These are phyloP conservation scores for Diaporthe longicolla DNA, from an alignment of 2,329 filamentous ascomycete species.

Conservation along the genomic window DNA sequence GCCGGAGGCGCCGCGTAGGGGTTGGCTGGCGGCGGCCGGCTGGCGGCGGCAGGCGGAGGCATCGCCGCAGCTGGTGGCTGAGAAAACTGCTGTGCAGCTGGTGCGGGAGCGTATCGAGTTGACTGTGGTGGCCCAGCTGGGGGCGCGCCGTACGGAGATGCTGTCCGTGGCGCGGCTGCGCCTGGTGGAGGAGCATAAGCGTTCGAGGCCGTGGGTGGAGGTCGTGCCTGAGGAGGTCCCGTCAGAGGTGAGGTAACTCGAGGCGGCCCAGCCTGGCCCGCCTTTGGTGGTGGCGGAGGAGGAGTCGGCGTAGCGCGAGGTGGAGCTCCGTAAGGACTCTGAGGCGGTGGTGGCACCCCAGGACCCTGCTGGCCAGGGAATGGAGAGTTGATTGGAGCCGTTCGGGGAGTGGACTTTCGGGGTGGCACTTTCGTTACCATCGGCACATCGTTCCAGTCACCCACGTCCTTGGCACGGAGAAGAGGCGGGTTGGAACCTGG, in stretches of 20 bases:
- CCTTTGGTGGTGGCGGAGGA: conserved; percentile 86
- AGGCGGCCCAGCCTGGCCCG: conserved; percentile 71
- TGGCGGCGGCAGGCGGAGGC: conserved; percentile 57
- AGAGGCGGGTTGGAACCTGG: conserved; percentile 78
- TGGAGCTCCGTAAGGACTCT: conserved; percentile 66
- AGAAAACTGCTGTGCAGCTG: conserved; percentile 67
- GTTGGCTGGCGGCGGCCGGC: conserved; percentile 62
- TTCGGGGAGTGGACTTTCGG: conserved; percentile 80
- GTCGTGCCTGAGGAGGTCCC: conserved; percentile 66
- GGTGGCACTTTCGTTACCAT: conserved; percentile 84
- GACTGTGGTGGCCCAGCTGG: conserved; percentile 78
- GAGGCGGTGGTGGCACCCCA: conserved; percentile 67
- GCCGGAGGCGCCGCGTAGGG: conserved; percentile 58
- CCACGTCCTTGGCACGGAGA: conserved; percentile 78
- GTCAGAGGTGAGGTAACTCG: conserved; percentile 81
- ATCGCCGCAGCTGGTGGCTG: conserved; percentile 59
- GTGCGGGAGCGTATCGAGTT: conserved; percentile 81
- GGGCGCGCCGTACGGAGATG: conserved; percentile 89
- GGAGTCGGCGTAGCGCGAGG: conserved; percentile 77
- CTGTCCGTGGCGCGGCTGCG: conserved; percentile 73
- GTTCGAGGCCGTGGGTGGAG: conserved; percentile 71
- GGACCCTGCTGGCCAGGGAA: conserved; percentile 75
- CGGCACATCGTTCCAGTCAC: conserved; percentile 96
- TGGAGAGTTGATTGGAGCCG: conserved; percentile 79
- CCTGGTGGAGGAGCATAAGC: conserved; percentile 75